A percentile compares a stretch with the other conserved stretches of the same genome.
Conservation (phyloP, 306 rosid species). For the Citrullus amarus region DNA sequence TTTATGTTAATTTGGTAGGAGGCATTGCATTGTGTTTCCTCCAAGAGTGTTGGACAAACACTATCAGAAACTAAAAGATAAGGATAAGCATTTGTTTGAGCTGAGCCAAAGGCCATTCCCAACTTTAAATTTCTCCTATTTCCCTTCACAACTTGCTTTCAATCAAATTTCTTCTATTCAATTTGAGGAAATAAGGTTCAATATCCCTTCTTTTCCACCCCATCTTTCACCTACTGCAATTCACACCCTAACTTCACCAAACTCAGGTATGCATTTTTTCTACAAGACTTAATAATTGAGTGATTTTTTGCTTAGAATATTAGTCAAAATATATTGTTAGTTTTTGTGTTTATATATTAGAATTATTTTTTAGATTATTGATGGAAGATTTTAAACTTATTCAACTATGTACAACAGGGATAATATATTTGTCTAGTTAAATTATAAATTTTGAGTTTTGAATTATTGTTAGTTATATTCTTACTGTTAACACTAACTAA, state of each 20-base stretch:
- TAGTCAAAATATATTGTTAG: too few species aligned
- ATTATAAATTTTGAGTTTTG: too few species aligned
- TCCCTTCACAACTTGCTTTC: neutral
- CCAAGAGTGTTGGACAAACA: neutral
- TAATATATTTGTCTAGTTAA: too few species aligned
- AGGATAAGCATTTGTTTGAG: neutral
- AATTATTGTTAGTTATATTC: too few species aligned
- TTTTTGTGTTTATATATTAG: too few species aligned
- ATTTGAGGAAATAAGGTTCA: neutral
- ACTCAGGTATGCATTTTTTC: neutral
- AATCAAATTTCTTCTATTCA: neutral
- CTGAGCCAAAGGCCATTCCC: neutral
- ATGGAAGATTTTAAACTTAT: too few species aligned
- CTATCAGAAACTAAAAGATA: neutral
- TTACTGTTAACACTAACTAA: too few species aligned
- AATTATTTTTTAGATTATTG: too few species aligned
- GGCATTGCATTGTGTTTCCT: slow-evolving; percentile 1
- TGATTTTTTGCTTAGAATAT: too few species aligned
- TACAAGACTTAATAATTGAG: too few species aligned
- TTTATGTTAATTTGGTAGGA: neutral
- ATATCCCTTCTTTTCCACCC: neutral
- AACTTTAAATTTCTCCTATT: neutral
- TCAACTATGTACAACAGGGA: too few species aligned
- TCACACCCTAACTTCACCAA: neutral
- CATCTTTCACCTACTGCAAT: neutral